These are phyloP conservation scores for Flaveria floridana DNA, from an alignment of 140 eudicot species.

Conservation along the genomic window DNA sequence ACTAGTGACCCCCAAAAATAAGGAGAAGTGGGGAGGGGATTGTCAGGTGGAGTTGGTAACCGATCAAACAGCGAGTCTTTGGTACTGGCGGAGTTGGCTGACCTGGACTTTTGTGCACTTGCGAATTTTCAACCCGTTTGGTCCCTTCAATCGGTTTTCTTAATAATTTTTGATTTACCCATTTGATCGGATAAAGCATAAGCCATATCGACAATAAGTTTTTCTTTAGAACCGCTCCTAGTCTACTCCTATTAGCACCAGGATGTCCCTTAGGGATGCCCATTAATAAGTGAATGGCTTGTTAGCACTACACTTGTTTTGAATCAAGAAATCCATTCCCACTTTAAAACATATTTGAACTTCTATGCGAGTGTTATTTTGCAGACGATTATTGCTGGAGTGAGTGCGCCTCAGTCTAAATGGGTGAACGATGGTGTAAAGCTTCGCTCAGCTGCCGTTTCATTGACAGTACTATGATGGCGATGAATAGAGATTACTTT, in stretches of 20 bases:
- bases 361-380: slow-evolving; percentile 11
- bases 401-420: slow-evolving; percentile 62
- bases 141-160: neutral
- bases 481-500: slow-evolving; percentile 2
- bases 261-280: too few relatives aligned
- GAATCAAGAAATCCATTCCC: too few relatives aligned
- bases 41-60: too few relatives aligned
- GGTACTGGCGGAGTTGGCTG: neutral
- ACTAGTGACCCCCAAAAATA: too few relatives aligned
- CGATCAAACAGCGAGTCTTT: neutral
- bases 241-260: too few relatives aligned
- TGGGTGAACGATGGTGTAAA: slow-evolving; percentile 81
- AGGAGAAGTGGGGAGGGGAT: too few relatives aligned
- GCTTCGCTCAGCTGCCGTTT: slow-evolving; percentile 95
- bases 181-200: neutral
- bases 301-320: neutral
- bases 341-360: too few relatives aligned
- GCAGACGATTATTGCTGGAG: slow-evolving; percentile 85
- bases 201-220: neutral
- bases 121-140: neutral
- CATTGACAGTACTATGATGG: slow-evolving; percentile 59
- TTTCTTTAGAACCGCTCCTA: too few relatives aligned
- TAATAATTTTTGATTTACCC: neutral
- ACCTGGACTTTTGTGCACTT: neutral
- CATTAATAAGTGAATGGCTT: neutral